These are phyloP conservation scores for Nissolia schottii DNA, from an alignment of 306 rosid genomes.

Conservation along the genomic window DNA sequence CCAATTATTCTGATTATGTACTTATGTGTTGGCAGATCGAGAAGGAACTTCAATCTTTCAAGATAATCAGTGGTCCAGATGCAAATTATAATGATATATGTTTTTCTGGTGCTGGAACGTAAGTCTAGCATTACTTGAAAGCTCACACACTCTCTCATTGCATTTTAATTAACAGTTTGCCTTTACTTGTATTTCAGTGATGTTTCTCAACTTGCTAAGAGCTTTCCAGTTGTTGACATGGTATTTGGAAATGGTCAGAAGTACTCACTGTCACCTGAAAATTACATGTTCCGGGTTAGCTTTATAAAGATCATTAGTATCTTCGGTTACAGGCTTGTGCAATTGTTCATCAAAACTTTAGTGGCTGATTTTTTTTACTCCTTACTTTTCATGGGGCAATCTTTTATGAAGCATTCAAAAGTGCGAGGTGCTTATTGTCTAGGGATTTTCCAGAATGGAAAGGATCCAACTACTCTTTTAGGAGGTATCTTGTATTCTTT, in stretches of 20 bases:
- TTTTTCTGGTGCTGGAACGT: conserved; percentile 88
- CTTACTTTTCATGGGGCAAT: conserved; percentile 27
- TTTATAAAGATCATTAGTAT: neutral
- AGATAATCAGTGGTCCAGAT: conserved; percentile 78
- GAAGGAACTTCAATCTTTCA: conserved; percentile 64
- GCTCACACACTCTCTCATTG: neutral
- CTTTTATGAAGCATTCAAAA: conserved; percentile 75
- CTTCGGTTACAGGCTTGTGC: conserved; percentile 17
- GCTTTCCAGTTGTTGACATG: conserved; percentile 88
- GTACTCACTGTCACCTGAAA: conserved; percentile 80
- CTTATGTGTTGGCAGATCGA: conserved; percentile 48
- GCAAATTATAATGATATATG: conserved; percentile 83
- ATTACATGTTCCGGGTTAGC: conserved; percentile 84
- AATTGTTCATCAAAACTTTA: conserved; percentile 14
- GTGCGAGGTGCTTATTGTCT: conserved; percentile 86
- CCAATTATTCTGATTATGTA: conserved; percentile 1
- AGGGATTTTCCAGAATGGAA: conserved; percentile 84
- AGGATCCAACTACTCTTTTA: conserved; percentile 88
- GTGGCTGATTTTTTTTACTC: conserved; percentile 8
- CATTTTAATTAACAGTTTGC: conserved; percentile 25
- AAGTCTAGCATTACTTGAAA: conserved; percentile 22
- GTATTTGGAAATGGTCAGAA: conserved; percentile 75
- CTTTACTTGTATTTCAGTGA: conserved; percentile 46
- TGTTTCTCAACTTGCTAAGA: conserved; percentile 53
- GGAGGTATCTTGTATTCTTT: conserved; percentile 57